Base-by-base conservation (phyloP, 169 alveolate genomes). In the Ichthyophthirius multifiliis region DNA sequence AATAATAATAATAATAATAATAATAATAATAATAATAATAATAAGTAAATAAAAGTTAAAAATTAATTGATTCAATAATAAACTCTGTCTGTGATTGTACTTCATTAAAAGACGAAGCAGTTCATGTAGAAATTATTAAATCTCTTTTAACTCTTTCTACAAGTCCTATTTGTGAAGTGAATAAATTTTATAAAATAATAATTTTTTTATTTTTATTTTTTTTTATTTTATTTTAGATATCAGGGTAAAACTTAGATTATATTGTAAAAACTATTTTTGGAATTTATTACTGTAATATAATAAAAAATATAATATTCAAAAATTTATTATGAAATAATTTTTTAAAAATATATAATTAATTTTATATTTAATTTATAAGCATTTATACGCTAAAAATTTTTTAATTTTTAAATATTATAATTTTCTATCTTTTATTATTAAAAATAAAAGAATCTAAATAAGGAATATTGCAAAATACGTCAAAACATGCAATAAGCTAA, bases 41-140 rank as follows among this genome's bases (percentile, higher is more conserved):
- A 31, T 16, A 67, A 23, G 27, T 27, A 0, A 63, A 84, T 31
- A 82, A 74, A n/a, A 80, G 77, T 7, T 46, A 89, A 45, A 82
- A 76, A 41, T 23, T 87, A 64, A 85, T 87, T 23, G 92, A 90
- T 74, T 88, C 89, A 1, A 84, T 90, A 7, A 87, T 88, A 20
- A 91, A 88, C 43, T 41, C 83, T 9, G 74, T 90, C 7, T 82
- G 95, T 74, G 34, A 45, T 23, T 82, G 91, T 23, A 90, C 83
- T 1, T 39, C 75, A 12, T 91, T 85, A 27, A 76, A 88, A 63
- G 95, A 90, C 64, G 85, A 86, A 23, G 31, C 73, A 9, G 92
- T 90, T 0, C 82, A 90, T 20, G 83, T 90, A 15, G 74, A 90
- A 63, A 79, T 90, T 5, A 90, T 90, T 46, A 83, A 83, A 65